Conservation (phyloP, 306 rosid species). For the Elaeagnus macrophylla region DNA sequence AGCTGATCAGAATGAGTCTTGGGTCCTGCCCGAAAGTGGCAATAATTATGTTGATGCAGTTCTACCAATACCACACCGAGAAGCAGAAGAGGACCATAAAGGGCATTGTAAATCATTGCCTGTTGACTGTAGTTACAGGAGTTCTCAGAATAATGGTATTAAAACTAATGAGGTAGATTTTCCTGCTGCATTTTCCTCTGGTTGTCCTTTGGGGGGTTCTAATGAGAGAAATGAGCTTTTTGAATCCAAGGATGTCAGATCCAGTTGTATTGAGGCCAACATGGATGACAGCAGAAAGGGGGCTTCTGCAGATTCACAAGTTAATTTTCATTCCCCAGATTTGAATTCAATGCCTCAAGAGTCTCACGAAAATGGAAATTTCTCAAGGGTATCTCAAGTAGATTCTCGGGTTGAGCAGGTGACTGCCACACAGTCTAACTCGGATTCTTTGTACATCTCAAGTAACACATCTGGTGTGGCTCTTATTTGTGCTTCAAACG, state of each 20-base stretch:
- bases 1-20: not conserved
- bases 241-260: conserved; percentile 15
- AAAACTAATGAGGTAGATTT: conserved; percentile 17
- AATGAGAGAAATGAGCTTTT: conserved; percentile 25
- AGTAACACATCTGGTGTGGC: conserved; percentile 28
- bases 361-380: conserved; percentile 6
- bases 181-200: conserved; percentile 7
- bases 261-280: conserved; percentile 15
- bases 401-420: conserved; percentile 32
- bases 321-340: conserved; percentile 12
- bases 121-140: conserved; percentile 12
- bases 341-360: conserved; percentile 13
- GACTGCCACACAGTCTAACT: conserved; percentile 20
- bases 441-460: conserved; percentile 25
- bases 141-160: conserved; percentile 12
- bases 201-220: conserved; percentile 5
- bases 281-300: conserved; percentile 18
- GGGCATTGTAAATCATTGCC: conserved; percentile 2
- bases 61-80: conserved; percentile 2
- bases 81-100: conserved; percentile 4
- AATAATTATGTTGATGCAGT: conserved; percentile 20
- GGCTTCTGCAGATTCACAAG: conserved; percentile 8
- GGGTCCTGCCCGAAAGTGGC: conserved; percentile 11
- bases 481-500: conserved; percentile 39
- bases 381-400: conserved; percentile 24